Base-by-base conservation (phyloP, 768 basidiomycete species). In the Pleurotus citrinopileatus region DNA sequence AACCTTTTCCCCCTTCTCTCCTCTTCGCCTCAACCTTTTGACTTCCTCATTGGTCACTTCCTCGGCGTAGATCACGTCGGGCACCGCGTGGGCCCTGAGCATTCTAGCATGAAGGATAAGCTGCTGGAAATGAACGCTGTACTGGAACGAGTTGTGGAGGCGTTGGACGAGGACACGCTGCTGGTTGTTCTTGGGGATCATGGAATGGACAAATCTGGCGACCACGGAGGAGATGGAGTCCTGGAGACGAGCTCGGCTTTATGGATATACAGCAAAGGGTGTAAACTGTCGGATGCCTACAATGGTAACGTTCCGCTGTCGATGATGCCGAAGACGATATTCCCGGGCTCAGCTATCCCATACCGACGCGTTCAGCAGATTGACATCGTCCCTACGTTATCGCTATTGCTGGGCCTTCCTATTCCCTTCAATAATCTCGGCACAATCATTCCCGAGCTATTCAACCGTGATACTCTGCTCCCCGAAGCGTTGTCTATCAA, bases 351-450 rank as follows among this genome's bases (percentile, higher is more conserved):
- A 15, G 62, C 71, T 0, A 65, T 69, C 2, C 69, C 76, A 0
- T 80, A 81, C 63, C 82, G 94, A 15, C 74, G 77, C 8, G 79
- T 96, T 51, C 89, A 95, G 61, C 97, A 99, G 70, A 95, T 98
- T 57, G 96, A 98, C 68, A 76, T 99, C 43, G 80, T 97, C 0
- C 93, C 96, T 0, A 87, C 94, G 0, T 70, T 98, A 17, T 87
- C 94, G 0, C 82, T 98, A 15, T 81, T 97, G 13, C 83, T 98
- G 8, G 96, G 97, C 12, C 74, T 97, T 2, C 93, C 95, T 0
- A 90, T 99, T 36, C 97, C 97, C 0, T 98, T 88, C 73, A 97
- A 95, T 68, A 98, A 95, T 60, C 85, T 99, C 8, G 97, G 97
- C 0, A 83, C 78, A 3, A 71, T 97, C 55, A 91, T 99, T 26